Evolutionary conservation across 306 rosid species (phyloP).

Genomic region (barrel medic (Medicago truncatula)): DNA sequence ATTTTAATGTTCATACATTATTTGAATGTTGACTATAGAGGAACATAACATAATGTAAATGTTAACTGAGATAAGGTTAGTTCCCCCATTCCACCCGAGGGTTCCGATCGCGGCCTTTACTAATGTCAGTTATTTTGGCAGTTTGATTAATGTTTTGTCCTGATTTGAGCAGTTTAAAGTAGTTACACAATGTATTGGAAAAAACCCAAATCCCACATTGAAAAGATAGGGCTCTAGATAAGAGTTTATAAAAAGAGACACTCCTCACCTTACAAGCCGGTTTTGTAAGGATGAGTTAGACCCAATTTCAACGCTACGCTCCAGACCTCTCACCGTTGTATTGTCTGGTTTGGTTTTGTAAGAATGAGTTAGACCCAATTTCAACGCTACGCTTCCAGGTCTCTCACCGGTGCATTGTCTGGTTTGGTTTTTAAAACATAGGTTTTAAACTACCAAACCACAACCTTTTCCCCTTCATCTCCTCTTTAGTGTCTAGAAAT

Average conservation of each 20-base stretch:
- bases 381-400: too few species aligned
- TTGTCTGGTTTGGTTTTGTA: background rate
- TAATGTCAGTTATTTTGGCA: background rate
- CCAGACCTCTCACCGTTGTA: background rate
- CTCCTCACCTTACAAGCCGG: too few species aligned
- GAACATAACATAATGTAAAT: conserved; percentile 11
- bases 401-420: background rate
- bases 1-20: conserved; percentile 2
- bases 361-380: too few species aligned
- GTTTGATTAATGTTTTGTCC: background rate
- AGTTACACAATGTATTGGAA: background rate
- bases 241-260: too few species aligned
- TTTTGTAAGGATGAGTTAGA: too few species aligned
- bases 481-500: conserved; percentile 16
- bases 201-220: too few species aligned
- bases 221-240: too few species aligned
- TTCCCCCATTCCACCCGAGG: background rate
- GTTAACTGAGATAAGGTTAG: background rate
- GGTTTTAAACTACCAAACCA: background rate
- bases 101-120: background rate
- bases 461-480: background rate
- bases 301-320: too few species aligned
- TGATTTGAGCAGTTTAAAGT: background rate
- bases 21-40: background rate
- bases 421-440: background rate